Conservation (phyloP, 371 early-diverging fungal genomes). For the Mortierella sp. region DNA sequence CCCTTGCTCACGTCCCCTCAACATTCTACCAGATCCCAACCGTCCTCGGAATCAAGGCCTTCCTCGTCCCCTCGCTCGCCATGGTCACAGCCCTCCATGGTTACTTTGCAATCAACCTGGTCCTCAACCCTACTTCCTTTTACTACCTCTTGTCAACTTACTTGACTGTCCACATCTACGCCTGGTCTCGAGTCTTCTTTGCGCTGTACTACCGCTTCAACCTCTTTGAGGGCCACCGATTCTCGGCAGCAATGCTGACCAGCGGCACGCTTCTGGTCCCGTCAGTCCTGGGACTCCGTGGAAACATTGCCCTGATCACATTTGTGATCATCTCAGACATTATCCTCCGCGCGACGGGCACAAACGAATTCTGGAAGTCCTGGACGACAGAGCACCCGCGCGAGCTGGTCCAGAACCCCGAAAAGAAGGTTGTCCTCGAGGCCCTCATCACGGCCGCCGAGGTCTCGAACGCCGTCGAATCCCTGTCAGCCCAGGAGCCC, state of each 20-base stretch:
- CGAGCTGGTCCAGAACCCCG: slow-evolving; percentile 36
- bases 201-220: slow-evolving; percentile 54
- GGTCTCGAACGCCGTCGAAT: slow-evolving; percentile 21
- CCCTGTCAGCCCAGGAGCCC: slow-evolving; percentile 10
- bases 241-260: slow-evolving; percentile 58
- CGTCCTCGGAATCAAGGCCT: slow-evolving; percentile 55
- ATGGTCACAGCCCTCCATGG: slow-evolving; percentile 50
- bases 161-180: slow-evolving; percentile 57
- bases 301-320: slow-evolving; percentile 32
- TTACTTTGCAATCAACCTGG: slow-evolving; percentile 49
- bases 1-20: slow-evolving; percentile 45
- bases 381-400: slow-evolving; percentile 57
- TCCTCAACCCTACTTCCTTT: slow-evolving; percentile 47
- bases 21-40: slow-evolving; percentile 57
- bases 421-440: slow-evolving; percentile 48
- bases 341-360: slow-evolving; percentile 19
- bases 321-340: slow-evolving; percentile 30
- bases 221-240: slow-evolving; percentile 46
- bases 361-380: slow-evolving; percentile 36
- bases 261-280: slow-evolving; percentile 51
- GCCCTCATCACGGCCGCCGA: slow-evolving; percentile 50
- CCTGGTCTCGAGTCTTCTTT: slow-evolving; percentile 58
- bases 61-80: slow-evolving; percentile 42
- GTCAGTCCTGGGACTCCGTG: slow-evolving; percentile 46
- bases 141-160: slow-evolving; percentile 51